Percentiles rank a stretch among this genome's conserved stretches.
Evolutionary conservation across 805 yeast genomes (phyloP).

Genomic region (Metschnikowia rubicola): DNA sequence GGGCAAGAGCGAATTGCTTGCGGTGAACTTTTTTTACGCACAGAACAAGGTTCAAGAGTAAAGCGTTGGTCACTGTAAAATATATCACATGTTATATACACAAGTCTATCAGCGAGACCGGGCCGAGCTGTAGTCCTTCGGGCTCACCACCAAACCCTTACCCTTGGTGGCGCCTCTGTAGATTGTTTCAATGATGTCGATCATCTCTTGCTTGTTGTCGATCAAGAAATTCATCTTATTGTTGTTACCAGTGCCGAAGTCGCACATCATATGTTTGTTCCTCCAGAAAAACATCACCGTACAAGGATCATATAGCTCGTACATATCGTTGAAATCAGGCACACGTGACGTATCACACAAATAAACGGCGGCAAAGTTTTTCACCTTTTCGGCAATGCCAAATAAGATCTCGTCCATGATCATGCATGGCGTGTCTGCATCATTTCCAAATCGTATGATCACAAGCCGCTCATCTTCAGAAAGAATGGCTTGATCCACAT

Average conservation of each 20-base stretch:
- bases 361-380: slow-evolving; percentile 84
- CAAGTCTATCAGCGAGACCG: slow-evolving; percentile 7
- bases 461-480: slow-evolving; percentile 88
- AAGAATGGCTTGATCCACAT: slow-evolving; percentile 94
- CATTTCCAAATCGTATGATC: slow-evolving; percentile 84
- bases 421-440: slow-evolving; percentile 74
- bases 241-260: slow-evolving; percentile 96
- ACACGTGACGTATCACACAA: slow-evolving; percentile 87
- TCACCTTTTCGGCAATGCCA: slow-evolving; percentile 75
- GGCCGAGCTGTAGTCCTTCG: slow-evolving; percentile 56
- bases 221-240: slow-evolving; percentile 81
- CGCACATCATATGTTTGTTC: slow-evolving; percentile 97
- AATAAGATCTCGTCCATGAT: slow-evolving; percentile 84
- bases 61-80: background rate
- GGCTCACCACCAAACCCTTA: slow-evolving; percentile 84
- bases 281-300: slow-evolving; percentile 91
- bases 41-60: slow-evolving; percentile 41
- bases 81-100: too few species aligned
- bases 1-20: slow-evolving; percentile 56
- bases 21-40: slow-evolving; percentile 83
- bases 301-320: slow-evolving; percentile 85
- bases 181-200: slow-evolving; percentile 85
- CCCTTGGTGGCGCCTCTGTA: slow-evolving; percentile 92
- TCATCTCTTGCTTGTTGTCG: slow-evolving; percentile 80
- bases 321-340: slow-evolving; percentile 85